Base-by-base conservation (phyloP, 495 filamentous ascomycete species). In the Poronia punctata region DNA sequence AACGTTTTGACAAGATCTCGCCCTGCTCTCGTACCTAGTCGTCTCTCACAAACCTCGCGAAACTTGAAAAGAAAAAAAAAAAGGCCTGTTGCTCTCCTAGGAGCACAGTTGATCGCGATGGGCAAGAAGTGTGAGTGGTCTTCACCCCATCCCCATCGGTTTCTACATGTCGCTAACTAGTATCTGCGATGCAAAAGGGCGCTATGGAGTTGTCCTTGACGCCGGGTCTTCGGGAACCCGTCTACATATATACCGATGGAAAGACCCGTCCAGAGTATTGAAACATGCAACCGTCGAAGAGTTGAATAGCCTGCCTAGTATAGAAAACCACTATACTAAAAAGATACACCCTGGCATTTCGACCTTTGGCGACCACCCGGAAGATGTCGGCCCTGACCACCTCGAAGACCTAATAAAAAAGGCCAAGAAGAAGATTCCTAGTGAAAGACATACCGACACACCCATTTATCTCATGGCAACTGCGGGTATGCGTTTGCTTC, bases 401-500 rank as follows among this genome's bases (percentile, higher is more conserved):
- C 70, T 98, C 5, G 72, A 84, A 25, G 58, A 75, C 23, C 71
- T 98, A 7, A 68, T 97, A 32, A 71, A 83, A n/a, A 88, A 90
- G 62, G 92, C 93, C 15, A 75, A 84, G 38, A 68, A 80, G n/a
- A 64, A 81, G 19, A 81, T 98, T n/a, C 92, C 92, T 16, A 62
- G 68, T 14, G 74, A 87, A 34, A 83, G 86, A 50, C 73, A 88
- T 26, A 71, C 78, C 37, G 78, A 92, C 36, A 97, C 92, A 0
- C 93, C 92, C 2, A 77, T 99, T 17, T 99, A 95, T 52, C 66
- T 99, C 21, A 84, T 97, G 48, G 92, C 92, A 21, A 99, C 92
- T 4, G 92, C 92, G n/a, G 92, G 92, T 16, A 88, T 99, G 82
- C 83, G 92, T 29, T 69, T 99, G 10, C 72, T 99, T n/a, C 80